Percentiles rank a stretch among this genome's conserved stretches.
Evolutionary conservation across 805 yeast genomes (phyloP).

Genomic region (Ogataea nonfermentans): DNA sequence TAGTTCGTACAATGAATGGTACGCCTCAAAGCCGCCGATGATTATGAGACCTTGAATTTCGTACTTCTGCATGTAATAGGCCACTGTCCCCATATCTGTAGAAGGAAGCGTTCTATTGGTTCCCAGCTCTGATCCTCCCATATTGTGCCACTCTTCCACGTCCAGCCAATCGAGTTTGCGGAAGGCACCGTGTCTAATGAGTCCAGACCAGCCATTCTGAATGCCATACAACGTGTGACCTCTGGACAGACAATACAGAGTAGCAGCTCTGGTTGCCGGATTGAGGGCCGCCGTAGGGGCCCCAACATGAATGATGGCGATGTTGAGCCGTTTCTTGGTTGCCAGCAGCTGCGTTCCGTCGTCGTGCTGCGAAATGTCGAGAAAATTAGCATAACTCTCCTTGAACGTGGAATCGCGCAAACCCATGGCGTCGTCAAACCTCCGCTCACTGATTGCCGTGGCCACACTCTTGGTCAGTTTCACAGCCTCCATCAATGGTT

Average conservation of each 20-base stretch:
- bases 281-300: constrained; percentile 98
- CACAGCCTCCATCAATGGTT: constrained; percentile 88
- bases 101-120: constrained; percentile 87
- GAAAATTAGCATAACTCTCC: constrained; percentile 73
- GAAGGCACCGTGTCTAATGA: constrained; percentile 85
- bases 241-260: constrained; percentile 78
- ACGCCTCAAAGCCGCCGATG: constrained; percentile 98
- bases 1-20: constrained; percentile 75
- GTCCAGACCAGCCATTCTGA: constrained; percentile 90
- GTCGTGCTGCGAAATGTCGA: constrained; percentile 65
- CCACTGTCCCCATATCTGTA: constrained; percentile 84
- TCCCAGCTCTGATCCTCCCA: constrained; percentile 97
- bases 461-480: constrained; percentile 87
- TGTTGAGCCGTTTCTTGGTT: constrained; percentile 56
- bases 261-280: constrained; percentile 88
- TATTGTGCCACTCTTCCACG: constrained; percentile 81
- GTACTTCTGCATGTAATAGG: constrained; percentile 88
- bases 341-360: constrained; percentile 63
- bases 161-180: constrained; percentile 75
- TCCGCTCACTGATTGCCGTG: constrained; percentile 71
- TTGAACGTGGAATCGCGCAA: constrained; percentile 86
- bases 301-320: constrained; percentile 89
- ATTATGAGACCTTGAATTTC: constrained; percentile 84
- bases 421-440: constrained; percentile 83
- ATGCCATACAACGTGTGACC: constrained; percentile 93